These are phyloP conservation scores for Agastache rugosa DNA, from an alignment of 257 asterid genomes.

Conservation along the genomic window DNA sequence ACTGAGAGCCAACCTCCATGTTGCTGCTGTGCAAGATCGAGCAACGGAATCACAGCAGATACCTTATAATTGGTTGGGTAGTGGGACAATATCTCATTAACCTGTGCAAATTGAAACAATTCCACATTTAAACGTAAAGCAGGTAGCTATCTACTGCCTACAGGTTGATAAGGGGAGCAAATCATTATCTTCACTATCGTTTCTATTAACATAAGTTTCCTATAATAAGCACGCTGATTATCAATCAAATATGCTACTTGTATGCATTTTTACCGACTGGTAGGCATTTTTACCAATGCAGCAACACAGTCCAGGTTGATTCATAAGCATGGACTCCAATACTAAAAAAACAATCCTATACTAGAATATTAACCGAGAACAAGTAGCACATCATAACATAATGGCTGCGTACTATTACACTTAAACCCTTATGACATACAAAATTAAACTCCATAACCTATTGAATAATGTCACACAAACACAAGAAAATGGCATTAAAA, in stretches of 20 bases:
- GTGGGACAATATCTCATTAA: slow-evolving; percentile 79
- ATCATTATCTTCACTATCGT: background rate
- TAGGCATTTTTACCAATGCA: slow-evolving; percentile 19
- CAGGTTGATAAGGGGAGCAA: slow-evolving; percentile 7
- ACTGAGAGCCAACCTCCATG: slow-evolving; percentile 99
- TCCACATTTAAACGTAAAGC: slow-evolving; percentile 9
- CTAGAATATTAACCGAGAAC: background rate
- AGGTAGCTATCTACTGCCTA: background rate
- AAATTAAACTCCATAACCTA: background rate
- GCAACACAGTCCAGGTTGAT: slow-evolving; percentile 2
- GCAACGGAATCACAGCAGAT: slow-evolving; percentile 95
- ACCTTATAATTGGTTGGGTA: slow-evolving; percentile 96
- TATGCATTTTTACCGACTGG: background rate
- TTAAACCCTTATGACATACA: background rate
- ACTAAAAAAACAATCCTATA: background rate
- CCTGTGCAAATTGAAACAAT: slow-evolving; percentile 55
- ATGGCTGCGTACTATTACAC: background rate
- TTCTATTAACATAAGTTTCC: slow-evolving; percentile 3
- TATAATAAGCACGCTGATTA: background rate
- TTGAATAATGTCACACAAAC: no score
- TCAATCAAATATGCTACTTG: slow-evolving; percentile 22
- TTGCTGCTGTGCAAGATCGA: slow-evolving; percentile 98
- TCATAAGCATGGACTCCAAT: slow-evolving; percentile 5
- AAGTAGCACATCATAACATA: background rate
- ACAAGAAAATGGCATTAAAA: background rate